Percentiles rank a stretch among this genome's conserved stretches.
These are phyloP conservation scores for Annona cherimola DNA, from an alignment of 164 flowering plant species.

Conservation along the genomic window DNA sequence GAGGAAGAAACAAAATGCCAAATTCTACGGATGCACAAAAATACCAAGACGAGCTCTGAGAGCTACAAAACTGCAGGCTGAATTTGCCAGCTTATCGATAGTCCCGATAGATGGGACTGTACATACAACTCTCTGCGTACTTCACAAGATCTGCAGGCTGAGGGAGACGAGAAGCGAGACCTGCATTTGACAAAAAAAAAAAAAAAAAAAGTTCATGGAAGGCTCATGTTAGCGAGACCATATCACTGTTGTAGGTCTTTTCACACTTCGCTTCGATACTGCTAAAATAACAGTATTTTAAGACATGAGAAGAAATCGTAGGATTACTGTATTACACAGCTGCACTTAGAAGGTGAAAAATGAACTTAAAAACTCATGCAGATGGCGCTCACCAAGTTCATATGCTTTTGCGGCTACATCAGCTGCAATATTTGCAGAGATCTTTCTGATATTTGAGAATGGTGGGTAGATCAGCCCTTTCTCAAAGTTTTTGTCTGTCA, in stretches of 20 bases:
- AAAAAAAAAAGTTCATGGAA: background rate
- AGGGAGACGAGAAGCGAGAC: constrained; percentile 78
- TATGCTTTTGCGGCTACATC: constrained; percentile 89
- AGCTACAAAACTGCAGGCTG: constrained; percentile 1
- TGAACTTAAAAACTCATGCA: background rate
- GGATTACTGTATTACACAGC: background rate
- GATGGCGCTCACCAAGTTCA: constrained; percentile 66
- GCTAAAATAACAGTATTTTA: background rate
- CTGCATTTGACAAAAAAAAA: constrained; percentile 19
- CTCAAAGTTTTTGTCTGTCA: constrained; percentile 55
- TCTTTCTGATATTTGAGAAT: constrained; percentile 71
- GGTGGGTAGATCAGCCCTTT: constrained; percentile 85
- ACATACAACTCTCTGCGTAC: constrained; percentile 95
- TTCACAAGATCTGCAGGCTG: constrained; percentile 69
- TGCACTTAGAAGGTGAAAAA: background rate
- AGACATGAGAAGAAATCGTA: background rate
- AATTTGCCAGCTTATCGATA: constrained; percentile 28
- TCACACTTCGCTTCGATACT: background rate
- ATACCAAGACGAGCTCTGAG: background rate
- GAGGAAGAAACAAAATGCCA: background rate
- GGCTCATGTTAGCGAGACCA: background rate
- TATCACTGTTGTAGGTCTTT: background rate
- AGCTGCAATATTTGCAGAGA: constrained; percentile 92
- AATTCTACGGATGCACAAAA: background rate
- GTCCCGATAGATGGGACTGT: constrained; percentile 66